Conservation (phyloP, 768 basidiomycete genomes). For the Lactarius akahatsu region DNA sequence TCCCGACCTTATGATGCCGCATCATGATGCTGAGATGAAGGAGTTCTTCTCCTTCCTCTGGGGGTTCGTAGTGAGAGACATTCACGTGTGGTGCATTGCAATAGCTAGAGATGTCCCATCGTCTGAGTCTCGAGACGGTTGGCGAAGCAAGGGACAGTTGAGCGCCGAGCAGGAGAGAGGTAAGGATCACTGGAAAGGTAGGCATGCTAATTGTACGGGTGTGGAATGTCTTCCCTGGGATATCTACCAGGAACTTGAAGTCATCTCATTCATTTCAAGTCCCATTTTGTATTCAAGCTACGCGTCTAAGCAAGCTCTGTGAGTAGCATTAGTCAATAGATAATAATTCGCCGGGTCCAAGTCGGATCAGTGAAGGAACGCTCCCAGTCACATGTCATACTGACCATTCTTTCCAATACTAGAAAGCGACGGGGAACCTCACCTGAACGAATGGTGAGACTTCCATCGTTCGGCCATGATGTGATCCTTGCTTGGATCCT, state of each 20-base stretch:
- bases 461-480: no score
- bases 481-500: not conserved
- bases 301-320: not conserved
- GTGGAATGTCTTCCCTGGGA: not conserved
- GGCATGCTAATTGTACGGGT: not conserved
- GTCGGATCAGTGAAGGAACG: not conserved
- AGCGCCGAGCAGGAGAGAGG: not conserved
- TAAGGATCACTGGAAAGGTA: not conserved
- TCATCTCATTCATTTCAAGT: not conserved
- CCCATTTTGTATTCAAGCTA: not conserved
- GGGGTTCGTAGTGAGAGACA: constrained; percentile 38
- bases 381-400: not conserved
- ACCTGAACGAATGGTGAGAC: not conserved
- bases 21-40: not conserved
- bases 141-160: not conserved
- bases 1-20: not conserved
- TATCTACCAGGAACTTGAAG: not conserved
- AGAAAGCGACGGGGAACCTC: not conserved
- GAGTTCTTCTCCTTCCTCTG: constrained; percentile 29
- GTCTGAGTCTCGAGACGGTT: constrained; percentile 32
- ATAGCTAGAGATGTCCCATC: constrained; percentile 50
- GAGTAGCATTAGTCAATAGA: not conserved
- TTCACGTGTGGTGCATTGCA: constrained; percentile 51
- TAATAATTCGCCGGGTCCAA: not conserved
- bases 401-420: not conserved